These are phyloP conservation scores for Elsinoe australis DNA, from an alignment of 2,329 filamentous ascomycete genomes.

Conservation along the genomic window DNA sequence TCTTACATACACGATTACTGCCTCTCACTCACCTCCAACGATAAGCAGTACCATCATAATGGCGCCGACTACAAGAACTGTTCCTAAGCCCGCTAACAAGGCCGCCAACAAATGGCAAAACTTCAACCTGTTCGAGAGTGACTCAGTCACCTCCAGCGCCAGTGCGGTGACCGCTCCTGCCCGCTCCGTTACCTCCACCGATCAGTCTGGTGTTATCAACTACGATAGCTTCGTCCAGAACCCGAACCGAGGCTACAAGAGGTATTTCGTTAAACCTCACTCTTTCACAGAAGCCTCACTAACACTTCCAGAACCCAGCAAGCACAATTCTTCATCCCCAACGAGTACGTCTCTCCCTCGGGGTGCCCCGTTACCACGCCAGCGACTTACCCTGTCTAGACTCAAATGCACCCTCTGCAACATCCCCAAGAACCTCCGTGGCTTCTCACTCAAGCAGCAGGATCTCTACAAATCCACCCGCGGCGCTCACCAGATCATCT, in stretches of 20 bases:
- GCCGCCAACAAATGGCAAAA: conserved; percentile 1
- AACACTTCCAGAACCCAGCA: too few relatives aligned
- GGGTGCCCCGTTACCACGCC: not conserved
- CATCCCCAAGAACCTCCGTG: conserved; percentile 5
- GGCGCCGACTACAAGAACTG: too few relatives aligned
- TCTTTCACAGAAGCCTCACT: too few relatives aligned
- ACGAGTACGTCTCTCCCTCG: not conserved
- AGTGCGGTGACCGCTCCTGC: not conserved
- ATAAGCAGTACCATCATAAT: too few relatives aligned
- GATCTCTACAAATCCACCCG: not conserved
- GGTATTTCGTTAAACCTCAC: too few relatives aligned
- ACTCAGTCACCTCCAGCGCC: not conserved
- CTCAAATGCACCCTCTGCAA: conserved; percentile 11
- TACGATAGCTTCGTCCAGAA: too few relatives aligned
- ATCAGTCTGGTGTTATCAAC: too few relatives aligned
- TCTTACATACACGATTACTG: too few relatives aligned
- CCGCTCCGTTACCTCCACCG: too few relatives aligned
- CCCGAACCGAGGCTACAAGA: too few relatives aligned
- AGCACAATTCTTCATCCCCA: not conserved
- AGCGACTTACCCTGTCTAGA: not conserved
- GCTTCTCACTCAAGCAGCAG: conserved; percentile 3
- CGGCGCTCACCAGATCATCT: conserved; percentile 10
- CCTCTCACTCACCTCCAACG: too few relatives aligned
- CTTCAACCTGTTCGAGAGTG: not conserved
- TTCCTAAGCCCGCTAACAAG: too few relatives aligned